Base-by-base conservation (phyloP, 2,329 filamentous ascomycete genomes). In the Talaromyces albobiverticillius region DNA sequence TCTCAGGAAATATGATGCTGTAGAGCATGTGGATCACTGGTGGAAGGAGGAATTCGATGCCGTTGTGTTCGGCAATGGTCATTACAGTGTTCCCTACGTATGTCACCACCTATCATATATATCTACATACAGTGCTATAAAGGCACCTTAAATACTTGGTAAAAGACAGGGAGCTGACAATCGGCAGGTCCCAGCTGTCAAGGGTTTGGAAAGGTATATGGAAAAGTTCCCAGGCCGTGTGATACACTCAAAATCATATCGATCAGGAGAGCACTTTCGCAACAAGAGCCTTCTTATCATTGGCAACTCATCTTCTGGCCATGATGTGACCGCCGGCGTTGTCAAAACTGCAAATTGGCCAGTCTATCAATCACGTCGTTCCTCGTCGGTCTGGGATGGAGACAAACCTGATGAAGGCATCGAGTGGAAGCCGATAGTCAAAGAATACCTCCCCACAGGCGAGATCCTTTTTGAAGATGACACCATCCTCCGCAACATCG, bases 11-110 rank as follows among this genome's bases (percentile, higher is more conserved):
- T 60, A 65, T 31, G 57, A 57, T 55, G 59, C 48, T 34, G 60
- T 57, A 22, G 53, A 51, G 36, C 70, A 68, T 25, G 64, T 67
- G 48, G 79, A 84, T 58, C 75, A 76, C 53, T 84, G 82, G 81
- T 83, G 82, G 82, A 69, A 69, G 0, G 82, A 85, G 62, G 71
- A 71, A 31, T 84, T 84, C 52, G 82, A 85, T 56, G 82, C 79
- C 1, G 76, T 84, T 0, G 68, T 83, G 1, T 75, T 84, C 5
- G 82, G 80, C 1, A 81, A 72, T 46, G 82, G 82, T 0, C 81
- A 83, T 57, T 84, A 80, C 57, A 77, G 71, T 49, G 79, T 83
- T 0, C 82, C 81, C 0, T 83, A 47, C 58, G 78, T 81, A 71
- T n/a, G 71, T 49, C 23, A 10, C 34, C 16, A 18, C 16, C 20